phyloP scores from a whole-genome alignment of 768 basidiomycete species.

The Tricholoma sp. region DNA sequence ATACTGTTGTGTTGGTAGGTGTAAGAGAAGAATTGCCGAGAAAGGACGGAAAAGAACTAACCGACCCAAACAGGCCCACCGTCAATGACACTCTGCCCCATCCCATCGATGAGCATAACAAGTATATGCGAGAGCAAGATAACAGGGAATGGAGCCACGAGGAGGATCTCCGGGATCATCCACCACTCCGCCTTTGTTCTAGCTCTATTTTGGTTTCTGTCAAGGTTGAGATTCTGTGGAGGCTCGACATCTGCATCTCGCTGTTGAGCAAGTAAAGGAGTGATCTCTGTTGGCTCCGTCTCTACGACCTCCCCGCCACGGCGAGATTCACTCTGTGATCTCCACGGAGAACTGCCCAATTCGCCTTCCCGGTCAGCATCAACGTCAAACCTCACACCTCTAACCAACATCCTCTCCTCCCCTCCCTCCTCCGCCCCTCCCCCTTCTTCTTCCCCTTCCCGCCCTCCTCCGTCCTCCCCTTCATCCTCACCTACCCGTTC shows the following conservation, averaged over 20 bases:
- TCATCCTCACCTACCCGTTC: conserved; percentile 9
- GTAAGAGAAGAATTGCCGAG: not conserved
- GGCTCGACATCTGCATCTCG: not conserved
- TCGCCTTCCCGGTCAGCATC: conserved; percentile 9
- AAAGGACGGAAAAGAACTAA: not conserved
- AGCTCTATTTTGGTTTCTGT: not conserved
- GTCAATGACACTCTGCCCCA: conserved; percentile 57
- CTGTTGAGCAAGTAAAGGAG: conserved; percentile 41
- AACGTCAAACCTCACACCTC: conserved; percentile 22
- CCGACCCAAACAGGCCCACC: conserved; percentile 51
- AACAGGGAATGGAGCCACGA: conserved; percentile 49
- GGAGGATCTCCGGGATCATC: conserved; percentile 58
- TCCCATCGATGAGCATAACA: conserved; percentile 39
- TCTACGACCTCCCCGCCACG: conserved; percentile 18
- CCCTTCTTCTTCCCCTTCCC: conserved; percentile 9
- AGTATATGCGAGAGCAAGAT: conserved; percentile 49
- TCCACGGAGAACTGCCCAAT: conserved; percentile 10
- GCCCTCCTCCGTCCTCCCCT: not conserved
- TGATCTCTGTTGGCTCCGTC: conserved; percentile 47
- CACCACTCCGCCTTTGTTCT: conserved; percentile 23
- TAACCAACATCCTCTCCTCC: conserved; percentile 10
- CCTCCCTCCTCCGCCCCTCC: conserved; percentile 7
- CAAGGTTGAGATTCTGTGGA: too few relatives aligned
- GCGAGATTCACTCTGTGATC: not conserved
- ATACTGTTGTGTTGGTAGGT: conserved; percentile 40